Percentiles rank a stretch among this genome's conserved stretches.
Conservation (phyloP, 192 early-diverging fungal species). For the Coemansia sp. region DNA sequence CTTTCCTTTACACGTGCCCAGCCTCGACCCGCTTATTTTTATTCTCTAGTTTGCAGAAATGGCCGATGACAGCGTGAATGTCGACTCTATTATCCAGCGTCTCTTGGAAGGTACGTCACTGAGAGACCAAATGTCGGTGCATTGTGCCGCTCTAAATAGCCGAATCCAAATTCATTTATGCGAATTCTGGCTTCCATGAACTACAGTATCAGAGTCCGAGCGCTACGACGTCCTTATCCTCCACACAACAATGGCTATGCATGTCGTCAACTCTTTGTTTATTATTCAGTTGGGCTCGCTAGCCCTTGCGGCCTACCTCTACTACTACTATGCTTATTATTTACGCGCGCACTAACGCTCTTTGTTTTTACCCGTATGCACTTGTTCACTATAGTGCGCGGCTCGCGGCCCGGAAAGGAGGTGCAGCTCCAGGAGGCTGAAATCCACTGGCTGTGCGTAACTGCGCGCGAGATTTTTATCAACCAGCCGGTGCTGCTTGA, state of each 20-base stretch:
- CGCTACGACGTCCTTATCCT: neutral
- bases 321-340: neutral
- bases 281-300: neutral
- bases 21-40: neutral
- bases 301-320: neutral
- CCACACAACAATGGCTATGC: conserved; percentile 1
- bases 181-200: neutral
- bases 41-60: conserved; percentile 23
- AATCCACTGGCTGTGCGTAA: conserved; percentile 82
- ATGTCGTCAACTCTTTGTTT: neutral
- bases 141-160: neutral
- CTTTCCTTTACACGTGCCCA: neutral
- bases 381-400: neutral
- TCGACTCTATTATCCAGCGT: conserved; percentile 57
- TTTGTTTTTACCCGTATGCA: neutral
- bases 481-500: conserved; percentile 85
- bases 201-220: neutral
- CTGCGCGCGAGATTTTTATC: conserved; percentile 87
- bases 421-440: conserved; percentile 44
- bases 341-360: neutral
- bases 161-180: neutral
- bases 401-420: conserved; percentile 5
- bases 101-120: conserved; percentile 51
- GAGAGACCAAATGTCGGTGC: neutral
- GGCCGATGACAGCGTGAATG: conserved; percentile 54